phyloP scores from a whole-genome alignment of 1,284 basidiomycete species.

The Wolfiporia cocos region DNA sequence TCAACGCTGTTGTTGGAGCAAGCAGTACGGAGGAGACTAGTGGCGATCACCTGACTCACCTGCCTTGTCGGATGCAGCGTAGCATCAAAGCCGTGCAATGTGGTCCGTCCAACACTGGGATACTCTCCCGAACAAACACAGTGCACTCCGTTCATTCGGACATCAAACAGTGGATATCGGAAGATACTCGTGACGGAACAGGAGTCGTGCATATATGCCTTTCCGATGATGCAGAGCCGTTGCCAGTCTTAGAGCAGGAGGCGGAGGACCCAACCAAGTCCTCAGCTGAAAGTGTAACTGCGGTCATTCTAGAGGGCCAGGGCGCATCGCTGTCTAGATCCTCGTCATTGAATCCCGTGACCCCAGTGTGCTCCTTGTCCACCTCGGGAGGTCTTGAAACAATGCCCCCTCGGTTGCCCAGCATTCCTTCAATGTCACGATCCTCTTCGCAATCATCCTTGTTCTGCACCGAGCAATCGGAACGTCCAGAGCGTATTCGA shows the following conservation, averaged over 20 bases:
- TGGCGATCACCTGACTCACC: conserved; percentile 12
- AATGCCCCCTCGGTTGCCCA: conserved; percentile 18
- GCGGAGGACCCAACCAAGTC: no score
- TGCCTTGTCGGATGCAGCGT: conserved; percentile 12
- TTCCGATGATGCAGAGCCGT: background rate
- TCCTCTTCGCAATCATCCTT: conserved; percentile 8
- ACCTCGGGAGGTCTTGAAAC: no score
- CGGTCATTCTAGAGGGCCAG: no score
- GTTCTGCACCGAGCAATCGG: background rate
- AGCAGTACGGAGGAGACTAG: background rate
- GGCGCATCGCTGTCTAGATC: no score
- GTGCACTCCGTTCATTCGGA: conserved; percentile 19
- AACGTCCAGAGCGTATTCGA: no score
- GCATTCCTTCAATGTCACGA: conserved; percentile 19
- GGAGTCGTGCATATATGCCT: conserved; percentile 15
- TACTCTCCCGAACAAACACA: conserved; percentile 12
- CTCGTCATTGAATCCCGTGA: no score
- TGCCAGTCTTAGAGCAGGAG: no score
- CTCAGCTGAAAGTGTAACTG: no score
- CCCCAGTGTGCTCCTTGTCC: no score
- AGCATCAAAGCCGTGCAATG: background rate
- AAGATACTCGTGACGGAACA: conserved; percentile 11
- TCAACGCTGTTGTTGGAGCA: conserved; percentile 26
- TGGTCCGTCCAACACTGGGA: background rate
- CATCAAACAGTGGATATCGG: conserved; percentile 14